Evolutionary conservation across 805 yeast genomes (phyloP).

Genomic region (Phaffomyces antillensis): DNA sequence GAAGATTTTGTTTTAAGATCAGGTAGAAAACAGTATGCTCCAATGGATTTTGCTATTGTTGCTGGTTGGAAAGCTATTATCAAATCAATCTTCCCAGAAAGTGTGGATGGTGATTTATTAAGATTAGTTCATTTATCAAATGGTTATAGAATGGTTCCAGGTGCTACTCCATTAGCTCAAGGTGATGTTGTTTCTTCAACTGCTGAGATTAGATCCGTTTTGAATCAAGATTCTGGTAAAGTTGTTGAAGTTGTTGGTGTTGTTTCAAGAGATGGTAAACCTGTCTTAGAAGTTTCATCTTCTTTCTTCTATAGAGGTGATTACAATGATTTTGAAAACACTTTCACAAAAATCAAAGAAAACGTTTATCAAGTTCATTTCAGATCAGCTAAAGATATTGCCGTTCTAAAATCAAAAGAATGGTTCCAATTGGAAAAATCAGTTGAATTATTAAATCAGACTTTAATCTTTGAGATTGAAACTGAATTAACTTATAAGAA

Average conservation of each 20-base stretch:
- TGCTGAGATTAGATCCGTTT: conserved; percentile 82
- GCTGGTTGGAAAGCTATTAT: conserved; percentile 98
- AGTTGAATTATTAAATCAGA: conserved; percentile 67
- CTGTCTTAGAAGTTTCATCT: conserved; percentile 91
- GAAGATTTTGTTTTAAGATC: conserved; percentile 91
- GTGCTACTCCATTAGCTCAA: conserved; percentile 80
- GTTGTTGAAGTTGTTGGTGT: conserved; percentile 93
- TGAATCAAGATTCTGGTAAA: conserved; percentile 90
- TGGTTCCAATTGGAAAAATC: conserved; percentile 87
- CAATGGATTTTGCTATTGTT: conserved; percentile 99
- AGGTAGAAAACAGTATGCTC: conserved; percentile 81
- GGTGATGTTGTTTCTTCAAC: conserved; percentile 79
- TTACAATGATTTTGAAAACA: conserved; percentile 81
- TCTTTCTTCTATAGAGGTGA: conserved; percentile 95
- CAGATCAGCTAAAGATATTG: conserved; percentile 77
- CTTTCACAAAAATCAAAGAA: conserved; percentile 84
- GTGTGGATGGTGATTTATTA: conserved; percentile 93
- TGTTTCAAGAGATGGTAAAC: conserved; percentile 61
- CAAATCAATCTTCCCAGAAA: conserved; percentile 94
- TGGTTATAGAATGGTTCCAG: conserved; percentile 88
- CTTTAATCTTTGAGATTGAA: conserved; percentile 82
- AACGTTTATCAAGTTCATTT: conserved; percentile 77
- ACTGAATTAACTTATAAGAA: conserved; percentile 78
- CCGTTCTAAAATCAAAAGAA: conserved; percentile 90
- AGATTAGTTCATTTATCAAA: conserved; percentile 92